These are phyloP conservation scores for Przewalskia tangutica DNA, from an alignment of 257 asterid species.

Conservation along the genomic window DNA sequence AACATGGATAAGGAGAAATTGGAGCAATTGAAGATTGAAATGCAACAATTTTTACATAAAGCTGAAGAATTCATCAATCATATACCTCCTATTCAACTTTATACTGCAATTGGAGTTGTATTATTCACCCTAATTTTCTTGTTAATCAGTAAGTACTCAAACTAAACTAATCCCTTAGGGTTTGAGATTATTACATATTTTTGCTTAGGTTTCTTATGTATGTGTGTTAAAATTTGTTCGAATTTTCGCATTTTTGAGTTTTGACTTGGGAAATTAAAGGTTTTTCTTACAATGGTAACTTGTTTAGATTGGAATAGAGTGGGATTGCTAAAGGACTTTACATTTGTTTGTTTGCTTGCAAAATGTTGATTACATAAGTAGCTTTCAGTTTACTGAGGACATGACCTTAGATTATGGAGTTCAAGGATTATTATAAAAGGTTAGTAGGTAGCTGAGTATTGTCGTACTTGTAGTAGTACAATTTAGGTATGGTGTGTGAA, in stretches of 20 bases:
- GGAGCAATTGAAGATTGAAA: constrained; percentile 40
- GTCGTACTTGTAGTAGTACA: too few relatives aligned
- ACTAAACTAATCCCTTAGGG: not conserved
- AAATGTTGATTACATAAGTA: not conserved
- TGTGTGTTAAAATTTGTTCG: not conserved
- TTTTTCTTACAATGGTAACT: not conserved
- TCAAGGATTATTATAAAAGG: too few relatives aligned
- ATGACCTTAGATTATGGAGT: too few relatives aligned
- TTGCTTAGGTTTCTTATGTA: not conserved
- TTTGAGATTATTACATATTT: not conserved
- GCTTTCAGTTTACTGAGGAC: too few relatives aligned
- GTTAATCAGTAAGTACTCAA: constrained; percentile 26
- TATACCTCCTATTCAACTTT: constrained; percentile 43
- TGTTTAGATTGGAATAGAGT: not conserved
- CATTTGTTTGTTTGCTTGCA: not conserved
- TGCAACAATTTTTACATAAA: constrained; percentile 24
- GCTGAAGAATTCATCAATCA: constrained; percentile 25
- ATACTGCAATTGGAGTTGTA: constrained; percentile 39
- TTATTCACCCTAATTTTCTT: constrained; percentile 29
- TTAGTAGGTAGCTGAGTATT: too few relatives aligned
- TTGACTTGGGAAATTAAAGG: not conserved
- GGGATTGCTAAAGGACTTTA: not conserved
- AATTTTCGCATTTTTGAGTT: not conserved
- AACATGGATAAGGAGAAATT: constrained; percentile 40
- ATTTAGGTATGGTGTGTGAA: too few relatives aligned